Base-by-base conservation (phyloP, 441 rosid genomes). In the Hura crepitans region DNA sequence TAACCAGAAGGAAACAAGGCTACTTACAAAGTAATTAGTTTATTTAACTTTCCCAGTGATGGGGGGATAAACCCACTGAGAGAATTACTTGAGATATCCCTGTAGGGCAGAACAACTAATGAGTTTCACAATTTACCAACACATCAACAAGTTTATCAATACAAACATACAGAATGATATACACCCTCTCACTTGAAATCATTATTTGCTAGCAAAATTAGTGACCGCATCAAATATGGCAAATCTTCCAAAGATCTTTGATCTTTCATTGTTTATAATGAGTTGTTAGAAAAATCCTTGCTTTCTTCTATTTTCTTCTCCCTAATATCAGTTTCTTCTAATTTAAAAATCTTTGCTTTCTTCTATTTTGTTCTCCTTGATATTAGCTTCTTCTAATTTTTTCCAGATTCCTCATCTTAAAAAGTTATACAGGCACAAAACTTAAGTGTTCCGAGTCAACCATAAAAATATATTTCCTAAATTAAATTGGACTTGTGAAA, bases 41-140 rank as follows among this genome's bases (percentile, higher is more conserved):
- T 86, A 62, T 79, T 75, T 77, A 96, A 75, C 80, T 78, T 85
- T 69, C 92, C 97, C 74, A 96, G 87, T 10, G 90, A 89, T 59
- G 87, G 73, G 75, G 99, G 97, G 76, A 95, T 86, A 68, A 69
- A 70, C 64, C 91, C 99, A 67, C 89, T 78, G 55, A 92, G 85
- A 57, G 85, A 81, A 77, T 96, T 96, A 78, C 98, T 84, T 72
- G 98, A 93, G 63, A 91, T 77, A 76, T 93, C 96, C 81, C 99
- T 94, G 79, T 35, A 66, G 23, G 50, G 39, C 35, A 72, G 17
- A 66, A 70, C 17, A 35, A 27, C n/a, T 20, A 45, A 61, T 61
- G n/a, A 65, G 56, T 67, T 30, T 28, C 28, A 42, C 18, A 55
- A 22, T 25, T 37, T 35, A 25, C 13, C 64, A 35, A 37, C 25